A percentile compares a stretch with the other conserved stretches of the same genome.
phyloP scores from a whole-genome alignment of 352 stramenopile species.

The Phytophthora sp. region DNA sequence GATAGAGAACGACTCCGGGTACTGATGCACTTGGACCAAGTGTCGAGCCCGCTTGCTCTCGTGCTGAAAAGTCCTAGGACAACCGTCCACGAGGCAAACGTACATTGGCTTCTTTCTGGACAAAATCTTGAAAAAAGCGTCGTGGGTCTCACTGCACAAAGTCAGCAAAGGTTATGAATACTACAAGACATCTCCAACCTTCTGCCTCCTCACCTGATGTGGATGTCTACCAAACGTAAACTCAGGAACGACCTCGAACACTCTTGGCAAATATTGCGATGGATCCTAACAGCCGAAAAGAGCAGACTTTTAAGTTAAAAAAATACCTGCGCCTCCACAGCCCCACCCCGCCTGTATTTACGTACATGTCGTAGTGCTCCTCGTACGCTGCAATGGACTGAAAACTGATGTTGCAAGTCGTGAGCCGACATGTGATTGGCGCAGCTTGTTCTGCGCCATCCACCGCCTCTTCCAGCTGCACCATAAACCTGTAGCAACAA shows the following conservation, averaged over 20 bases:
- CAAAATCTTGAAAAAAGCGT: constrained; percentile 69
- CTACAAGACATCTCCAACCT: background rate
- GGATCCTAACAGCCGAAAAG: constrained; percentile 28
- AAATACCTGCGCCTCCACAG: background rate
- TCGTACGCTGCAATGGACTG: constrained; percentile 54
- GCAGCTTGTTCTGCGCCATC: constrained; percentile 6
- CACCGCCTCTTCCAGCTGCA: constrained; percentile 20
- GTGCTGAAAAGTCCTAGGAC: constrained; percentile 46
- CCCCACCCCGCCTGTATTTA: background rate
- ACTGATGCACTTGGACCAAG: constrained; percentile 51
- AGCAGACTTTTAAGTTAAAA: no score
- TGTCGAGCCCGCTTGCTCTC: constrained; percentile 59
- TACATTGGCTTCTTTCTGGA: constrained; percentile 71
- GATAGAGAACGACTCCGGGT: constrained; percentile 50
- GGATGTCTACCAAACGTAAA: constrained; percentile 56
- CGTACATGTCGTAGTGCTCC: constrained; percentile 72
- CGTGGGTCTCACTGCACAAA: constrained; percentile 55
- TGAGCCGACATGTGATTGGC: constrained; percentile 49
- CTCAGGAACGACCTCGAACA: constrained; percentile 61
- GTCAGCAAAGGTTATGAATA: background rate
- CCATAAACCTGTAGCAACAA: constrained; percentile 29
- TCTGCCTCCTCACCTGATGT: constrained; percentile 51
- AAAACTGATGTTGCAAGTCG: constrained; percentile 54
- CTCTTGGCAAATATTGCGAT: constrained; percentile 55
- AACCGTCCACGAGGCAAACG: constrained; percentile 60